Evolutionary conservation across 2,329 filamentous ascomycete genomes (phyloP).

Genomic region (Cordyceps farinosa): DNA sequence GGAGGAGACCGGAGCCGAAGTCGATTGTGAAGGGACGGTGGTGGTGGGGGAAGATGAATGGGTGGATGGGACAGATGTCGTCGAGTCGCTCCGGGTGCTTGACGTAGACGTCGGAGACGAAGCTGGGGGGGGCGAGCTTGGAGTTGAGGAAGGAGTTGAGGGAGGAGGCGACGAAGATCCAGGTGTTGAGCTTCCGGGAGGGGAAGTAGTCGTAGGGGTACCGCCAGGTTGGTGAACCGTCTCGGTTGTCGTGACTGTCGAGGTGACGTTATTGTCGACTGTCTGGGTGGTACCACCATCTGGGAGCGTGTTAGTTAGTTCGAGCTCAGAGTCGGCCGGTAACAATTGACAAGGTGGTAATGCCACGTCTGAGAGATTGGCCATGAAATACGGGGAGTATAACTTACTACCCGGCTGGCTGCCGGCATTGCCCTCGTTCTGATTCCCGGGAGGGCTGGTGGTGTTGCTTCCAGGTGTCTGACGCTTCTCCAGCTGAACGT

Average conservation of each 20-base stretch:
- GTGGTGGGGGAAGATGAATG: slow-evolving; percentile 10
- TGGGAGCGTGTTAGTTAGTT: background rate
- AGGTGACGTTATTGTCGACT: background rate
- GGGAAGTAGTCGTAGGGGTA: background rate
- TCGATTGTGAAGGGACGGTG: slow-evolving; percentile 18
- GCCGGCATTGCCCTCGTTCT: background rate
- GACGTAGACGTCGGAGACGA: background rate
- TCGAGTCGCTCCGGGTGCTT: background rate
- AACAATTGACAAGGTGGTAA: background rate
- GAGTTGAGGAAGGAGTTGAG: background rate
- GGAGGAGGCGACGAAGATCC: background rate
- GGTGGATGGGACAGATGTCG: background rate
- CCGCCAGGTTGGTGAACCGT: slow-evolving; percentile 13
- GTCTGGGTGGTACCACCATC: background rate
- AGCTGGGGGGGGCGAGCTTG: background rate
- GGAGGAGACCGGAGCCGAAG: slow-evolving; percentile 20
- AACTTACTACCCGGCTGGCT: slow-evolving; percentile 5
- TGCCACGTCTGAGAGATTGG: background rate
- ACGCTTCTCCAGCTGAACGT: slow-evolving; percentile 10
- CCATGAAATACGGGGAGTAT: background rate
- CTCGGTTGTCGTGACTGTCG: slow-evolving; percentile 2
- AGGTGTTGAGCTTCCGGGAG: background rate
- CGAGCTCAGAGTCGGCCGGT: background rate
- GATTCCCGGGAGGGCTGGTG: background rate
- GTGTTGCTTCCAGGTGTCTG: slow-evolving; percentile 12